Evolutionary conservation across 2,329 filamentous ascomycete species (phyloP).

Genomic region (Botrytis deweyae): DNA sequence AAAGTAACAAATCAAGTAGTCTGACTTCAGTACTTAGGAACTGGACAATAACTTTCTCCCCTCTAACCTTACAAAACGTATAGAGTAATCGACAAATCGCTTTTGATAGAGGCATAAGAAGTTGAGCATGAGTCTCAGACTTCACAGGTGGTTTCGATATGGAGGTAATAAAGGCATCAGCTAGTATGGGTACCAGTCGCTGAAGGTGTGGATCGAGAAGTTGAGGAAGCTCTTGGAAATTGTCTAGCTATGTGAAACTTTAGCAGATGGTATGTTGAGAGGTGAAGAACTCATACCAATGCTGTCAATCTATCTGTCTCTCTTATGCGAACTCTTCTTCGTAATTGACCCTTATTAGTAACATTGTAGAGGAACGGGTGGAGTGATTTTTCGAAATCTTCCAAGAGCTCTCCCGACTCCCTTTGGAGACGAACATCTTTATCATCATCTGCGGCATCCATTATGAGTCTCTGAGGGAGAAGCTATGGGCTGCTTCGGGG

Average conservation of each 20-base stretch:
- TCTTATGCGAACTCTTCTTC: conserved; percentile 50
- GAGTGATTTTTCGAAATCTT: conserved; percentile 56
- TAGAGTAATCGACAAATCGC: conserved; percentile 82
- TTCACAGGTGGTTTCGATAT: conserved; percentile 49
- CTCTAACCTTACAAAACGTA: conserved; percentile 89
- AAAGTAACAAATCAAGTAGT: conserved; percentile 77
- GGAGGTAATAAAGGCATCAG: conserved; percentile 72
- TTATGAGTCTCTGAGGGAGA: conserved; percentile 35
- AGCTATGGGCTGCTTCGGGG: neutral
- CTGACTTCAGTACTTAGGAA: conserved; percentile 89
- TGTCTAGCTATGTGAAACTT: conserved; percentile 57
- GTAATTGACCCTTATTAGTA: conserved; percentile 48
- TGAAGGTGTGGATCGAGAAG: conserved; percentile 83
- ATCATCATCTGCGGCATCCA: conserved; percentile 62
- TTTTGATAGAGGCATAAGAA: conserved; percentile 42
- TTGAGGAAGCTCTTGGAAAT: conserved; percentile 94
- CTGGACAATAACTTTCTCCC: conserved; percentile 86
- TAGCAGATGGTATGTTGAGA: conserved; percentile 9
- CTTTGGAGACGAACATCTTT: conserved; percentile 62
- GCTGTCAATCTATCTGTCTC: conserved; percentile 51
- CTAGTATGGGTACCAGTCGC: conserved; percentile 69
- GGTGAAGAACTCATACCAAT: conserved; percentile 41
- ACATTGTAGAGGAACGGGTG: conserved; percentile 53
- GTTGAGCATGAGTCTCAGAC: conserved; percentile 35
- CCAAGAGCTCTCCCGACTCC: conserved; percentile 57